Evolutionary conservation across 352 stramenopile genomes (phyloP).

Genomic region (Phytophthora fragariaefolia): DNA sequence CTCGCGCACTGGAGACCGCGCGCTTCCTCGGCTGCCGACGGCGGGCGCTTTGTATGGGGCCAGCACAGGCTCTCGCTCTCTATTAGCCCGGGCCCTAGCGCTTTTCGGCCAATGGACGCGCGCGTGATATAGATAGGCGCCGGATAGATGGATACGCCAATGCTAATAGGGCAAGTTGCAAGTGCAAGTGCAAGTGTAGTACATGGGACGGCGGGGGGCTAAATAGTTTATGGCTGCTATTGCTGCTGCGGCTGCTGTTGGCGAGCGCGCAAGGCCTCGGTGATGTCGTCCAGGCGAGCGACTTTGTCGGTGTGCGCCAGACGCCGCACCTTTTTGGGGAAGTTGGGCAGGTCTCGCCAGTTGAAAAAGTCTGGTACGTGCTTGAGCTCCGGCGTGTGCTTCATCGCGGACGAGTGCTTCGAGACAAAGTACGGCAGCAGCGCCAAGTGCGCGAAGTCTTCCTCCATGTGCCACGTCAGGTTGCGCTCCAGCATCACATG

Average conservation of each 20-base stretch:
- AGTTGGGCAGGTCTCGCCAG: constrained; percentile 53
- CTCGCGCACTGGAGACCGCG: constrained; percentile 14
- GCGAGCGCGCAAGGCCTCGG: constrained; percentile 41
- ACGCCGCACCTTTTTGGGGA: constrained; percentile 37
- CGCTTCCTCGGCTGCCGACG: constrained; percentile 25
- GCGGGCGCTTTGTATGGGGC: constrained; percentile 27
- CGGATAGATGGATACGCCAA: constrained; percentile 21
- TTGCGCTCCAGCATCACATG: constrained; percentile 72
- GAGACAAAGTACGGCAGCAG: constrained; percentile 68
- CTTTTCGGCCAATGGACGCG: constrained; percentile 10
- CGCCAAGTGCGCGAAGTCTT: constrained; percentile 61
- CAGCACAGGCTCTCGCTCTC: constrained; percentile 23
- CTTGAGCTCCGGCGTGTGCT: constrained; percentile 41
- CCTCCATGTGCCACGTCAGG: constrained; percentile 54
- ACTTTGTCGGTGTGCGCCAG: constrained; percentile 19
- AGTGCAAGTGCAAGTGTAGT: not conserved
- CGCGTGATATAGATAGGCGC: not conserved
- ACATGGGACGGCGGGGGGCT: not conserved
- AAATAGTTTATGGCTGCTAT: constrained; percentile 28
- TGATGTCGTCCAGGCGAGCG: constrained; percentile 38
- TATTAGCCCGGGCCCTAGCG: constrained; percentile 1
- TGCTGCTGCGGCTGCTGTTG: constrained; percentile 8
- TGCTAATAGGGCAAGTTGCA: too few relatives aligned
- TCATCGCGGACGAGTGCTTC: constrained; percentile 37
- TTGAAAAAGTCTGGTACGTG: constrained; percentile 59